Conservation (phyloP, 2,329 filamentous ascomycete species). For the Talaromyces sp. region DNA sequence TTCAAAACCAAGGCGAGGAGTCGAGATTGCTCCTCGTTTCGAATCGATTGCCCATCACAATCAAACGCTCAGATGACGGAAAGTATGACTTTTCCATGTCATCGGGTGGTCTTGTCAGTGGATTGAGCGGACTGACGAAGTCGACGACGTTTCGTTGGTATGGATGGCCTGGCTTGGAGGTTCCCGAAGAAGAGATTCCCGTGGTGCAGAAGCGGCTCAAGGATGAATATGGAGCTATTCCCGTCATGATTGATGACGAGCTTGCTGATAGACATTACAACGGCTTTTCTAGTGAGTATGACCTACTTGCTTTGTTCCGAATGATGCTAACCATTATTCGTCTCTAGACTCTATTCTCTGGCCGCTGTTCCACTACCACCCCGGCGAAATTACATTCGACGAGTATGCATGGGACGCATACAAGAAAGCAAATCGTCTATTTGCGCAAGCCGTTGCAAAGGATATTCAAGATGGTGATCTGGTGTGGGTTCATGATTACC, state of each 20-base stretch:
- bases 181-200: slow-evolving; percentile 75
- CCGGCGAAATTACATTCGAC: slow-evolving; percentile 93
- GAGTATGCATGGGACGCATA: slow-evolving; percentile 88
- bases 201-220: slow-evolving; percentile 72
- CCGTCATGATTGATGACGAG: slow-evolving; percentile 90
- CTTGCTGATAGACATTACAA: slow-evolving; percentile 96
- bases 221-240: slow-evolving; percentile 82
- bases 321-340: not conserved
- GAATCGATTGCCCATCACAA: slow-evolving; percentile 92
- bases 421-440: slow-evolving; percentile 80
- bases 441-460: slow-evolving; percentile 76
- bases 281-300: slow-evolving; percentile 78
- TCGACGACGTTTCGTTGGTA: slow-evolving; percentile 97
- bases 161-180: slow-evolving; percentile 90
- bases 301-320: not conserved
- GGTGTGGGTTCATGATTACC: slow-evolving; percentile 96
- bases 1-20: slow-evolving; percentile 31
- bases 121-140: slow-evolving; percentile 84
- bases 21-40: slow-evolving; percentile 73
- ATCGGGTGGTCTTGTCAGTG: slow-evolving; percentile 90
- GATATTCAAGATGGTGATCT: slow-evolving; percentile 86
- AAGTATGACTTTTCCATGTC: slow-evolving; percentile 95
- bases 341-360: slow-evolving; percentile 79
- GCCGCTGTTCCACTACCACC: slow-evolving; percentile 96
- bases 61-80: slow-evolving; percentile 87